Conservation (phyloP, 2,329 filamentous ascomycete genomes). For the Cordyceps sp. region DNA sequence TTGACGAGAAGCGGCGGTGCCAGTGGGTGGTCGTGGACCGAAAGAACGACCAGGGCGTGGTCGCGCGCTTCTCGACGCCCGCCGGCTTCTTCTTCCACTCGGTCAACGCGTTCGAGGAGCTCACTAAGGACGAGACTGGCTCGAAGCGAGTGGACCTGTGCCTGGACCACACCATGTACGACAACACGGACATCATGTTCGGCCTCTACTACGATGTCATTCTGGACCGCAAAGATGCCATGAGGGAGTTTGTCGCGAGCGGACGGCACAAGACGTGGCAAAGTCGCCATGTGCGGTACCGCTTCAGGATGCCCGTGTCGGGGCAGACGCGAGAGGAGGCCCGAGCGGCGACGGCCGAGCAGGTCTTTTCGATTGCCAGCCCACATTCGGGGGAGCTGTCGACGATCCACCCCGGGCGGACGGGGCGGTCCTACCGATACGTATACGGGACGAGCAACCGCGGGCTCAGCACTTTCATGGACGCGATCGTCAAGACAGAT, state of each 20-base stretch:
- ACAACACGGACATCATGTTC: conserved; percentile 46
- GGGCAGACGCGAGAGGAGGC: conserved; percentile 3
- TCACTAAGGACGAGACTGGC: conserved; percentile 15
- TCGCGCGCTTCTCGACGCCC: conserved; percentile 50
- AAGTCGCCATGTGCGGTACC: conserved; percentile 25
- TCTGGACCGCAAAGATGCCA: conserved; percentile 31
- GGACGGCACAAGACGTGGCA: conserved; percentile 18
- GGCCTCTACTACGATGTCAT: conserved; percentile 56
- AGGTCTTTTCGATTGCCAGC: conserved; percentile 28
- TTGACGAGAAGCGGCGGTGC: conserved; percentile 36
- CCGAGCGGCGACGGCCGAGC: conserved; percentile 10
- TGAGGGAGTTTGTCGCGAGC: conserved; percentile 24
- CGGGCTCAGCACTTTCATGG: conserved; percentile 42
- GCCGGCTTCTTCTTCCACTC: conserved; percentile 68
- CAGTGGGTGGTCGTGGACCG: conserved; percentile 66
- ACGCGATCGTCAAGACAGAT: conserved; percentile 51
- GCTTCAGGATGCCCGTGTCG: conserved; percentile 18
- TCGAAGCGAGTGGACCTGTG: conserved; percentile 29
- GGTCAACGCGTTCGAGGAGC: conserved; percentile 59
- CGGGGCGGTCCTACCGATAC: conserved; percentile 38
- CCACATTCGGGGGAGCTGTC: conserved; percentile 47
- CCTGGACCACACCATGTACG: conserved; percentile 49
- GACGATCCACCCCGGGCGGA: conserved; percentile 42
- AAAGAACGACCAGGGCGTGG: conserved; percentile 39
- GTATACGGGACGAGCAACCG: conserved; percentile 40